Base-by-base conservation (phyloP, 192 early-diverging fungal species). In the Backusella tarrabulga region DNA sequence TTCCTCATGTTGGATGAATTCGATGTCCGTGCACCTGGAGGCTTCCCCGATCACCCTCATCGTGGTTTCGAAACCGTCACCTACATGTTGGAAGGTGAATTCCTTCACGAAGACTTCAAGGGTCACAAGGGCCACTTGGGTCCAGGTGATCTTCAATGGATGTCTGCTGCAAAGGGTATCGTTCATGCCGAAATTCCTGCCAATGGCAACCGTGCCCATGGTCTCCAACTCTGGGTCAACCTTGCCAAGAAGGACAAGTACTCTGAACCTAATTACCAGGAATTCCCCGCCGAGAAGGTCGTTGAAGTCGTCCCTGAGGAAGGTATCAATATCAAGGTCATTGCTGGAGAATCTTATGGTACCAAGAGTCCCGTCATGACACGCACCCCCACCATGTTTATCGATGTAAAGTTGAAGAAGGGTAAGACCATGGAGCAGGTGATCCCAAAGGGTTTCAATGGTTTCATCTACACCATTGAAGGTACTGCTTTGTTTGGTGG, bases 1-100 rank as follows among this genome's bases (percentile, higher is more conserved):
- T 97, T 98, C 85, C 84, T 97, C 35, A 91, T 97, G 91, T 88
- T 97, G 38, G 97, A 98, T 80, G 85, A 88, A 63, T 88, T 88
- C 68, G 73, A 71, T 56, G 80, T 88, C 36, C 32, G 66, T 11
- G 46, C 85, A 17, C 84, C 83, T n/a, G 82, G 73, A 15, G 88
- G 88, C 1, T 89, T 90, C 41, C 76, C 87, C 84, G 42, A 94
- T 46, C 93, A 94, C 60, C 93, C 93, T 17, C 93, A 96, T 68
- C 89, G 95, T 40, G 95, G 93, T 17, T 94, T 96, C 60, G 91
- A 93, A 78, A 94, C 94, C 0, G 92, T 95, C 5, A 93, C 92
- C 1, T 93, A 93, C 78, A 80, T 93, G 38, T 68, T 92, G 23
- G 84, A 88, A 9, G 93, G 93, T 23, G 88, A 89, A 52, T 84